Evolutionary conservation across 371 early-diverging fungal species (phyloP), one percentile per base, ranked within the genome.

Genomic region (Amoeboaphelidium protococcarum): DNA sequence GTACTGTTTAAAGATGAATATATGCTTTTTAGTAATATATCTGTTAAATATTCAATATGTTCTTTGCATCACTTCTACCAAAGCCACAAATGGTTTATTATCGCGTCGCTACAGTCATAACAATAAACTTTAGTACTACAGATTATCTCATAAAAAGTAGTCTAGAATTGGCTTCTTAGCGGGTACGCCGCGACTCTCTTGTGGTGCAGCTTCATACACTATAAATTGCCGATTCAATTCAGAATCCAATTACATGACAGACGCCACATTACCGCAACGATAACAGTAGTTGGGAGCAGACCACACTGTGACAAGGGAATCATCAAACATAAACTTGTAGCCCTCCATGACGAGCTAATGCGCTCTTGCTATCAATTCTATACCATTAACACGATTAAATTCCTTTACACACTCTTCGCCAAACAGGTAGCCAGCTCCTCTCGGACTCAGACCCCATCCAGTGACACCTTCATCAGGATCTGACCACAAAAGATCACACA

Each of bases 271-370:
- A 3, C 96, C 98, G 60, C 98, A 98, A 31, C 54, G 52, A 58
- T 97, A 97, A 58, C 99, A 98, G 60, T 98, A 98, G 62, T 99
- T 99, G 41, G 99, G 99, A 20, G 99, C 99, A 6, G 86, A 86
- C 86, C 98, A 99, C 1, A 99, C 91, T 3, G 99, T 99, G 12
- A 97, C 97, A 41, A 95, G 73, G 1, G 78, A 80, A 26, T 86
- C 75, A 47, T 90, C 82, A 67, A 92, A 94, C 86, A 87, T 84
- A 23, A 74, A 62, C 58, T 84, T 83, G 53, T 78, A 94, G 4
- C 99, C 99, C 60, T 96, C 96, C 90, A 91, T 91, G 13, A 96
- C 98, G 46, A 99, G 68, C 61, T 98, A 96, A 68, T 96, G 98
- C 10, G 97, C 98, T 24, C 99, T 72, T 6, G 94, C 94, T 53